Percentiles rank a stretch among this genome's conserved stretches.
Conservation (phyloP, 1,284 basidiomycete genomes). For the Vanrija pseudolonga region DNA sequence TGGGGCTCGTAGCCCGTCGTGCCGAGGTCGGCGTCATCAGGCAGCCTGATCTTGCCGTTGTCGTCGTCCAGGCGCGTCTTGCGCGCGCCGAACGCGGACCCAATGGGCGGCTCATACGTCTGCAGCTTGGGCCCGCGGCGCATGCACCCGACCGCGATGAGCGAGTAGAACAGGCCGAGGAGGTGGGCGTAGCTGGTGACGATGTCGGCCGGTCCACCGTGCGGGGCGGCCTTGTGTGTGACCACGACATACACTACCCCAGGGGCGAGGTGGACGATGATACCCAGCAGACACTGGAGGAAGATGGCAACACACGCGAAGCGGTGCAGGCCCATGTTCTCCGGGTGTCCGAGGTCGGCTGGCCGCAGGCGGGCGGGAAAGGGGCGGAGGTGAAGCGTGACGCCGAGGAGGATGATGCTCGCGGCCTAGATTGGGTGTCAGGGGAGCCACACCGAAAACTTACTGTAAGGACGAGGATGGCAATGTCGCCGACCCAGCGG, state of each 20-base stretch:
- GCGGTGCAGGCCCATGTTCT: slow-evolving; percentile 15
- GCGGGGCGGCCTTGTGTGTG: slow-evolving; percentile 12
- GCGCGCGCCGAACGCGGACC: slow-evolving; percentile 37
- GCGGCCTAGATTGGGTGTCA: background rate
- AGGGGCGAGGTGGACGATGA: slow-evolving; percentile 25
- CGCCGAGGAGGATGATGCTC: slow-evolving; percentile 1
- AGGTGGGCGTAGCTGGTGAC: slow-evolving; percentile 4
- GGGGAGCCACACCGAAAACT: background rate
- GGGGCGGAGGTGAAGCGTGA: slow-evolving; percentile 30
- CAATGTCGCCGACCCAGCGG: slow-evolving; percentile 1
- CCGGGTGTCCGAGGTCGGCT: slow-evolving; percentile 11
- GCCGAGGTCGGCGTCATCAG: background rate
- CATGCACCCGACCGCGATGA: slow-evolving; percentile 27
- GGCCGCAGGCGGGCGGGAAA: slow-evolving; percentile 16
- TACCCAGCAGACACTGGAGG: background rate
- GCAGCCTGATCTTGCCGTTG: slow-evolving; percentile 7
- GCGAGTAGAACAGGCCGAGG: background rate
- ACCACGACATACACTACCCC: slow-evolving; percentile 27
- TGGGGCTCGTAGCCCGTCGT: slow-evolving; percentile 16
- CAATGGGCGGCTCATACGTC: slow-evolving; percentile 28
- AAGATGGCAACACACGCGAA: slow-evolving; percentile 6
- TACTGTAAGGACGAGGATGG: slow-evolving; percentile 3
- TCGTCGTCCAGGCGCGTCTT: background rate
- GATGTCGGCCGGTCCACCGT: background rate
- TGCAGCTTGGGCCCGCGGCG: slow-evolving; percentile 39